Evolutionary conservation across 352 stramenopile genomes (phyloP).

Genomic region (Globisporangium echinulatum): DNA sequence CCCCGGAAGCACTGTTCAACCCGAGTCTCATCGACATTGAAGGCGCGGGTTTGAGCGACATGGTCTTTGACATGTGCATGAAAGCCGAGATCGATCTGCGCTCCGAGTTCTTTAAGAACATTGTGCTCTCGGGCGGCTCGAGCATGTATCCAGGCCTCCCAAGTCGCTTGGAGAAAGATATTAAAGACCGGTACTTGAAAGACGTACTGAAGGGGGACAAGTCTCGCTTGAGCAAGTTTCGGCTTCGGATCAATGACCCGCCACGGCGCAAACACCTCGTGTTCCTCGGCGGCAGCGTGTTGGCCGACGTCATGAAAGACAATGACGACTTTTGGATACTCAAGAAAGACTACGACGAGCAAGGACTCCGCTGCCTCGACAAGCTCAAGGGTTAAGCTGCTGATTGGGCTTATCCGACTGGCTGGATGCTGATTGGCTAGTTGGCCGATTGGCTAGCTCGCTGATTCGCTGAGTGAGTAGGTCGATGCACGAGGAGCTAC

Average conservation of each 20-base stretch:
- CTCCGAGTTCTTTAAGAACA: slow-evolving; percentile 97
- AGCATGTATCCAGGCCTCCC: slow-evolving; percentile 96
- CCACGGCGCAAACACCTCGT: slow-evolving; percentile 94
- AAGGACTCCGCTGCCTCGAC: slow-evolving; percentile 81
- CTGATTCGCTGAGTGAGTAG: too few relatives aligned
- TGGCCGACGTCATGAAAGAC: slow-evolving; percentile 94
- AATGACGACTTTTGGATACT: slow-evolving; percentile 93
- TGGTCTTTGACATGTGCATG: slow-evolving; percentile 98
- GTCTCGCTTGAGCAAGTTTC: slow-evolving; percentile 89
- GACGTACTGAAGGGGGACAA: slow-evolving; percentile 87
- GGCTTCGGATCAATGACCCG: slow-evolving; percentile 93
- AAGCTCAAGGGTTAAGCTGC: slow-evolving; percentile 51
- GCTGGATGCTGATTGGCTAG: too few relatives aligned
- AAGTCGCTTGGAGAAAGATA: slow-evolving; percentile 90
- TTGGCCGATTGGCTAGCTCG: too few relatives aligned
- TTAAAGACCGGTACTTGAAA: slow-evolving; percentile 77
- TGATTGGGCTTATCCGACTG: too few relatives aligned
- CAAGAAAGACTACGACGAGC: slow-evolving; percentile 93
- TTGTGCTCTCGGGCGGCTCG: slow-evolving; percentile 91
- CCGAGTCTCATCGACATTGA: slow-evolving; percentile 96
- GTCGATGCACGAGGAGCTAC: too few relatives aligned
- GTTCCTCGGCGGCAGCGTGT: slow-evolving; percentile 90
- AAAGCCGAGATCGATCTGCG: slow-evolving; percentile 94
- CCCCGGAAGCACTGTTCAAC: slow-evolving; percentile 95
- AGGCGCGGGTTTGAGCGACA: slow-evolving; percentile 91